Evolutionary conservation across 148 eudicot species (phyloP).

Genomic region (Polygonum aviculare): DNA sequence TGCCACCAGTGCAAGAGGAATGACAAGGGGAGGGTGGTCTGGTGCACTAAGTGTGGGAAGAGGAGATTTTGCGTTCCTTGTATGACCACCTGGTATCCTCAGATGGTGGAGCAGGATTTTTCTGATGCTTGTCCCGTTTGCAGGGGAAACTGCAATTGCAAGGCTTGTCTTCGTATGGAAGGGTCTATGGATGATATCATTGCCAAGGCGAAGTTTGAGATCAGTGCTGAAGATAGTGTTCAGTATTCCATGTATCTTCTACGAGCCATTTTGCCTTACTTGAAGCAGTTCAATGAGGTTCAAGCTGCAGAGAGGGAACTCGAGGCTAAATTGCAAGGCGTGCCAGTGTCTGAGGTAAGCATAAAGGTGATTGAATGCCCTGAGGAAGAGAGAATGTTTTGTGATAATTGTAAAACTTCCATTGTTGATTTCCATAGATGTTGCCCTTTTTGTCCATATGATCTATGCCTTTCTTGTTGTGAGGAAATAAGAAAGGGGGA

Average conservation of each 20-base stretch:
- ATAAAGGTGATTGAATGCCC: slow-evolving; percentile 20
- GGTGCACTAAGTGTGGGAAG: slow-evolving; percentile 31
- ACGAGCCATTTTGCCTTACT: slow-evolving; percentile 36
- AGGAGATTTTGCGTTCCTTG: slow-evolving; percentile 56
- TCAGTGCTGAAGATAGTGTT: slow-evolving; percentile 31
- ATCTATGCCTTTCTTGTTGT: slow-evolving; percentile 64
- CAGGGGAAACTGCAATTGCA: slow-evolving; percentile 58
- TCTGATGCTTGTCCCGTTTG: slow-evolving; percentile 55
- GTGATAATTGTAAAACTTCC: slow-evolving; percentile 54
- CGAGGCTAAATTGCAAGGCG: slow-evolving; percentile 46
- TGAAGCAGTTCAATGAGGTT: slow-evolving; percentile 42
- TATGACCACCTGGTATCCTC: slow-evolving; percentile 55
- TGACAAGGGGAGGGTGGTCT: slow-evolving; percentile 52
- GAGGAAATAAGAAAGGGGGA: slow-evolving; percentile 48
- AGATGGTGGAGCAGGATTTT: slow-evolving; percentile 32
- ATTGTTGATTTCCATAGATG: slow-evolving; percentile 62
- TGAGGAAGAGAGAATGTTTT: slow-evolving; percentile 40
- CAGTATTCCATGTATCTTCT: slow-evolving; percentile 36
- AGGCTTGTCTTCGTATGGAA: slow-evolving; percentile 50
- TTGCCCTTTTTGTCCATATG: slow-evolving; percentile 46
- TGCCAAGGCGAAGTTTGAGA: slow-evolving; percentile 15
- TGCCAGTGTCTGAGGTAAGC: slow-evolving; percentile 21
- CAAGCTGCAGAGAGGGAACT: slow-evolving; percentile 47
- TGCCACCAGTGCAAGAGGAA: slow-evolving; percentile 85
- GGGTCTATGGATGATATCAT: slow-evolving; percentile 22